phyloP scores from a whole-genome alignment of 768 basidiomycete genomes.

The Leccinum subgranulosum region DNA sequence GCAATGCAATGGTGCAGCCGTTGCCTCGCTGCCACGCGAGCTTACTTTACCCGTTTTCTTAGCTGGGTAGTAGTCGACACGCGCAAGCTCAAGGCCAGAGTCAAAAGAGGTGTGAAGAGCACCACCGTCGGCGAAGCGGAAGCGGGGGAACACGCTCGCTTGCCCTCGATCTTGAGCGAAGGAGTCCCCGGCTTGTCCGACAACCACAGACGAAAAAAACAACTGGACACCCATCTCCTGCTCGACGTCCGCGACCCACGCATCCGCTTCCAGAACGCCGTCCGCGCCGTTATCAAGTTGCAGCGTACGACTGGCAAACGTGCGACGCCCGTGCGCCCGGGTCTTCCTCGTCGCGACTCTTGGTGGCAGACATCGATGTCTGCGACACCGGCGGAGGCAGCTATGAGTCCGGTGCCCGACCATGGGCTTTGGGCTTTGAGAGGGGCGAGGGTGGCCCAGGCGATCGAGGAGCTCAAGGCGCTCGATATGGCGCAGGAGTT shows the following conservation, averaged over 20 bases:
- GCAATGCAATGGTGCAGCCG: slow-evolving; percentile 22
- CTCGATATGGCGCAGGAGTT: slow-evolving; percentile 39
- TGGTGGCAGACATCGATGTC: slow-evolving; percentile 24
- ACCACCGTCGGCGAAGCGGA: neutral
- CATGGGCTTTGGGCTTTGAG: slow-evolving; percentile 28
- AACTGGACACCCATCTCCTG: slow-evolving; percentile 2
- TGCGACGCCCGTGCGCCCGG: slow-evolving; percentile 14
- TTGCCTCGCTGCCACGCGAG: slow-evolving; percentile 8
- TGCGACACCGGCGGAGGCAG: neutral
- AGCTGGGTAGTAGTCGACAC: slow-evolving; percentile 11
- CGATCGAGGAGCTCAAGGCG: slow-evolving; percentile 39
- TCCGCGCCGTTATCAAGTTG: slow-evolving; percentile 42
- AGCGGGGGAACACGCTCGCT: neutral
- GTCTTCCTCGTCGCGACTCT: slow-evolving; percentile 24
- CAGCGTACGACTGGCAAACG: slow-evolving; percentile 30
- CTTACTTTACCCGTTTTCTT: slow-evolving; percentile 9
- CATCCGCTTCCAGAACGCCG: slow-evolving; percentile 38
- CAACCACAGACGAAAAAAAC: neutral
- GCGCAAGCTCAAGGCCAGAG: neutral
- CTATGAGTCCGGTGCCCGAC: slow-evolving; percentile 18
- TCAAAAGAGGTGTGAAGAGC: neutral
- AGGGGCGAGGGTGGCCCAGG: slow-evolving; percentile 35
- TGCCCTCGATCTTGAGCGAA: neutral
- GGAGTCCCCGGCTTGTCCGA: neutral
- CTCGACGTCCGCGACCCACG: slow-evolving; percentile 25